Conservation (phyloP, 2,329 filamentous ascomycete genomes). For the Aspergillus persii region DNA sequence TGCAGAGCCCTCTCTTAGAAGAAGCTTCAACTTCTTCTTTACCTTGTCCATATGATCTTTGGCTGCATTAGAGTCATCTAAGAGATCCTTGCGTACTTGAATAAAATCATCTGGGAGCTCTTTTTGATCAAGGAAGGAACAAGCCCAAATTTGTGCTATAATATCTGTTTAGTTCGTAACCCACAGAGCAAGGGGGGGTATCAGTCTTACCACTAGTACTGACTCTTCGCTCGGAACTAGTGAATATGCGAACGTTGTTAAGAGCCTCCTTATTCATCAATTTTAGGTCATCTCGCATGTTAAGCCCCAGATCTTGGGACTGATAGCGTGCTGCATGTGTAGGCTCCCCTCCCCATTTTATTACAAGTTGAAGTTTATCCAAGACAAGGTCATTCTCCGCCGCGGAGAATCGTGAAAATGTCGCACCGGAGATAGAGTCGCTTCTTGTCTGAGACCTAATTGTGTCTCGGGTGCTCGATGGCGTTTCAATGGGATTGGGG, state of each 20-base stretch:
- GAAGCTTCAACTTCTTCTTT: conserved; percentile 96
- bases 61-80: conserved; percentile 96
- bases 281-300: conserved; percentile 91
- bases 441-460: conserved; percentile 61
- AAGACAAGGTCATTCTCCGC: conserved; percentile 89
- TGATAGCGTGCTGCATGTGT: conserved; percentile 97
- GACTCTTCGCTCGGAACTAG: conserved; percentile 90
- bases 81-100: conserved; percentile 83
- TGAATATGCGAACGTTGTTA: conserved; percentile 91
- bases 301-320: conserved; percentile 88
- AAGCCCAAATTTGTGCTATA: conserved; percentile 85
- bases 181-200: neutral
- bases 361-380: conserved; percentile 94
- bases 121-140: conserved; percentile 82
- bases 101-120: conserved; percentile 84
- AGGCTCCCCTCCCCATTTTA: conserved; percentile 98
- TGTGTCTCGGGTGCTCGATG: conserved; percentile 31
- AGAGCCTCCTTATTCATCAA: conserved; percentile 89
- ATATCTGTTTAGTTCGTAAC: conserved; percentile 10
- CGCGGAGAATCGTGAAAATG: conserved; percentile 89
- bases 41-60: conserved; percentile 99
- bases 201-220: conserved; percentile 67
- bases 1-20: conserved; percentile 87
- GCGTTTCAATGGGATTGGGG: conserved; percentile 17
- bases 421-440: conserved; percentile 84